Percentiles rank a stretch among this genome's conserved stretches.
Evolutionary conservation across 164 flowering plant genomes (phyloP).

Genomic region (Umbellularia californica): DNA sequence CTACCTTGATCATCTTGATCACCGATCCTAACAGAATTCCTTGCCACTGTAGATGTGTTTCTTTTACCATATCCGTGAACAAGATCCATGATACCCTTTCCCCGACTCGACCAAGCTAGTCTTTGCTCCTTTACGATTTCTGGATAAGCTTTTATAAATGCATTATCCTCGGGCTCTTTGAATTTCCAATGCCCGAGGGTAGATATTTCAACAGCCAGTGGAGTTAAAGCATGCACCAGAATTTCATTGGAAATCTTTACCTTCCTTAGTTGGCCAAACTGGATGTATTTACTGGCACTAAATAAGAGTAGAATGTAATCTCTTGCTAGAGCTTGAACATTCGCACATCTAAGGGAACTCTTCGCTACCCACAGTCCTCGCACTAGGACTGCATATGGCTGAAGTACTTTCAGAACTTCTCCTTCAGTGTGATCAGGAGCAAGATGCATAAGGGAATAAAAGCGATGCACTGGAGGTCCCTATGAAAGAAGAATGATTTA

Average conservation of each 20-base stretch:
- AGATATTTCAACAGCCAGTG: constrained; percentile 51
- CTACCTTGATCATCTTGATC: not conserved
- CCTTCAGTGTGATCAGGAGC: constrained; percentile 58
- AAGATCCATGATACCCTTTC: constrained; percentile 14
- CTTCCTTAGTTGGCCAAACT: constrained; percentile 17
- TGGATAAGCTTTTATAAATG: constrained; percentile 50
- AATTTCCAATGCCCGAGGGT: constrained; percentile 57
- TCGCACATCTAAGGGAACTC: constrained; percentile 24
- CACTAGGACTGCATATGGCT: constrained; percentile 44
- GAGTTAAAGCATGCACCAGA: constrained; percentile 22
- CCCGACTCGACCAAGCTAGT: constrained; percentile 30
- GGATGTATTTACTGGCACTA: constrained; percentile 37
- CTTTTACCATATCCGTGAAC: constrained; percentile 13
- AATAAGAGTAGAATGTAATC: constrained; percentile 54
- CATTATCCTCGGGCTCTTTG: constrained; percentile 47
- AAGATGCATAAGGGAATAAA: constrained; percentile 47
- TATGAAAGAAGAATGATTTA: constrained; percentile 9
- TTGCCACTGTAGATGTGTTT: constrained; percentile 13
- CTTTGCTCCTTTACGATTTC: constrained; percentile 47
- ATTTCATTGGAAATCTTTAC: constrained; percentile 5
- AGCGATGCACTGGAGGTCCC: constrained; percentile 60
- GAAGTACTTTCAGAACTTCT: constrained; percentile 44
- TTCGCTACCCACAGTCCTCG: constrained; percentile 81
- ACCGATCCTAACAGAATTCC: constrained; percentile 19
- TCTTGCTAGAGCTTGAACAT: constrained; percentile 32